Evolutionary conservation across 1,284 basidiomycete species (phyloP).

Genomic region (Ustilago nuda): DNA sequence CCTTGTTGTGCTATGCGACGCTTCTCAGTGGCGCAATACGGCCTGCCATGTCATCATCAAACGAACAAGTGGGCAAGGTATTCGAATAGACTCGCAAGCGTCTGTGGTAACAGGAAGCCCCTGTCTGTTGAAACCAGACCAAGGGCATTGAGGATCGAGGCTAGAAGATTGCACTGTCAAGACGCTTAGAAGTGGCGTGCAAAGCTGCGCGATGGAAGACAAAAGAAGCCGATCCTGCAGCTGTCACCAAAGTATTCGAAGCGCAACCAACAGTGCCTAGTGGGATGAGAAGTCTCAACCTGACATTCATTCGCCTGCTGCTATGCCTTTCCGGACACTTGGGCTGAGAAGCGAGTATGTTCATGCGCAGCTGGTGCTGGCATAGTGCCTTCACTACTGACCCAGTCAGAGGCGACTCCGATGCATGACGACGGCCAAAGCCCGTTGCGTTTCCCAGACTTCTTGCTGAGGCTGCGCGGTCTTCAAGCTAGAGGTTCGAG

Average conservation of each 20-base stretch:
- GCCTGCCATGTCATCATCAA: neutral
- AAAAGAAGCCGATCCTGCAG: neutral
- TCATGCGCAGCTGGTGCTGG: neutral
- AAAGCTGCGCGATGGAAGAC: neutral
- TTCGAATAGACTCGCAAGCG: neutral
- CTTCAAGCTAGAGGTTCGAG: neutral
- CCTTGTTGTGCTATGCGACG: neutral
- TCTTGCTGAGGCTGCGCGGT: neutral
- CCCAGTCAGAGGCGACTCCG: neutral
- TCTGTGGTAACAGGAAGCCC: neutral
- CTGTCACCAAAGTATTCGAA: neutral
- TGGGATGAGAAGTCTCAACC: neutral
- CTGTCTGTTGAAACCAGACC: neutral
- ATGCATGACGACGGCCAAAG: slow-evolving; percentile 6
- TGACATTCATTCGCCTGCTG: neutral
- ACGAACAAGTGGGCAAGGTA: neutral
- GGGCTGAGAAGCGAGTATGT: neutral
- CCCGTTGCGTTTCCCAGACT: neutral
- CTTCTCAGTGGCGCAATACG: neutral
- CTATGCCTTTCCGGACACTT: neutral
- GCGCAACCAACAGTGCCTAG: neutral
- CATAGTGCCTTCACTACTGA: neutral
- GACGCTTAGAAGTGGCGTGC: neutral
- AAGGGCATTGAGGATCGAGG: neutral
- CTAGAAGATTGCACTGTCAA: slow-evolving; percentile 5